Percentiles rank a stretch among this genome's conserved stretches.
phyloP scores from a whole-genome alignment of 345 rosid species.

The Raphanus sativus region DNA sequence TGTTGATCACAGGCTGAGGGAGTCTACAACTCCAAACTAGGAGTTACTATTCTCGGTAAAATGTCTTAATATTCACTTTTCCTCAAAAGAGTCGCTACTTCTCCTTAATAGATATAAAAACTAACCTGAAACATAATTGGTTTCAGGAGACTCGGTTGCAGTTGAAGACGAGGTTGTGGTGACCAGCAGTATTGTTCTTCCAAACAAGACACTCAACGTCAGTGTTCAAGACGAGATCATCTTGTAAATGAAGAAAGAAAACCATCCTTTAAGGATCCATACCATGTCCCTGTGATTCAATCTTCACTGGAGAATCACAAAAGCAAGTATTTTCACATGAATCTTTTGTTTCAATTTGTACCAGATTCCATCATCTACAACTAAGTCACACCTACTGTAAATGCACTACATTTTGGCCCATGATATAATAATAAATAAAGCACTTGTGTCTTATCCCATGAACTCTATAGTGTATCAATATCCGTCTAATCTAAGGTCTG shows the following conservation, averaged over 20 bases:
- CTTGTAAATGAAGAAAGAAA: constrained; percentile 39
- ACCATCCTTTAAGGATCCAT: constrained; percentile 1
- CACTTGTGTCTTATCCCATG: background rate
- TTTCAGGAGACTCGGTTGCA: constrained; percentile 77
- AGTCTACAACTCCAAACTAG: constrained; percentile 77
- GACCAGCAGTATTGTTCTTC: constrained; percentile 86
- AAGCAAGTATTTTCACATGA: background rate
- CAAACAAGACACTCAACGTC: constrained; percentile 76
- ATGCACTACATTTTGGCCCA: background rate
- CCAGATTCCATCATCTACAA: background rate
- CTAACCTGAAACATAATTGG: background rate
- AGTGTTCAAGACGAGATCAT: constrained; percentile 86
- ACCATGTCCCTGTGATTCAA: constrained; percentile 21
- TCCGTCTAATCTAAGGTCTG: no score
- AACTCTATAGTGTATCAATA: background rate
- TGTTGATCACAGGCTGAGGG: constrained; percentile 72
- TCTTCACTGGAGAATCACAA: background rate
- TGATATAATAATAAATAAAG: background rate
- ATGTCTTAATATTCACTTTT: background rate
- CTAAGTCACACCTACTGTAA: background rate
- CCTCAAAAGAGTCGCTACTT: background rate
- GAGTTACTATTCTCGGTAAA: constrained; percentile 88
- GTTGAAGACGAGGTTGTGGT: constrained; percentile 96
- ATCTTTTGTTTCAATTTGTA: background rate
- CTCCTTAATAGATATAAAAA: background rate